These are phyloP conservation scores for Botrytis porri DNA, from an alignment of 2,329 filamentous ascomycete genomes.

Conservation along the genomic window DNA sequence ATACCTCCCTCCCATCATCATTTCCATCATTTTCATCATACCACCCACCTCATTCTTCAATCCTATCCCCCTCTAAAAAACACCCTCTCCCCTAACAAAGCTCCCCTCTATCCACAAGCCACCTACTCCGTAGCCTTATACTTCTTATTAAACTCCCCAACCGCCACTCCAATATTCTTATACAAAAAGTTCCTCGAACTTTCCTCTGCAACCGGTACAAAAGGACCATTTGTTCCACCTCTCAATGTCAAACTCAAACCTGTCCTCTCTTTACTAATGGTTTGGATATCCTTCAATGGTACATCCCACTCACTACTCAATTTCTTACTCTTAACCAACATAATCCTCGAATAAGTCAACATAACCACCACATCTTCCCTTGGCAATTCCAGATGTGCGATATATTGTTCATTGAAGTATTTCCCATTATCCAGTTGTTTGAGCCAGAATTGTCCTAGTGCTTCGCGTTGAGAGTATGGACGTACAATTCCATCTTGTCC, in stretches of 20 bases:
- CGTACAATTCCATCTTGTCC: constrained; percentile 89
- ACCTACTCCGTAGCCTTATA: constrained; percentile 42
- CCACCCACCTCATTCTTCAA: neutral
- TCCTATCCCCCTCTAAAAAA: constrained; percentile 32
- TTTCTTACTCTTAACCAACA: constrained; percentile 84
- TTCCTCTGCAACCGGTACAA: constrained; percentile 91
- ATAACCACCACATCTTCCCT: constrained; percentile 86
- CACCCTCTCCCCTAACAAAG: constrained; percentile 19
- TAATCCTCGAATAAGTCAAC: constrained; percentile 82
- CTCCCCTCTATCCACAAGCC: constrained; percentile 30
- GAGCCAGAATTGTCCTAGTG: constrained; percentile 95
- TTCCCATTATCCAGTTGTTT: constrained; percentile 97
- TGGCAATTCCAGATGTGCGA: constrained; percentile 90
- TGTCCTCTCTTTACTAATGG: constrained; percentile 93
- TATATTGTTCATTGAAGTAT: constrained; percentile 97
- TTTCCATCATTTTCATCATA: neutral
- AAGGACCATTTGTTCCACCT: constrained; percentile 89
- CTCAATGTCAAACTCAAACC: constrained; percentile 86
- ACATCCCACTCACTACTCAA: constrained; percentile 94
- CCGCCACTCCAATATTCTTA: constrained; percentile 62
- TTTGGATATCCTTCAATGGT: constrained; percentile 91
- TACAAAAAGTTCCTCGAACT: constrained; percentile 63
- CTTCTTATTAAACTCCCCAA: constrained; percentile 64
- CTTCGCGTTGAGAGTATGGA: constrained; percentile 91
- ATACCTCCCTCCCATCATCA: constrained; percentile 3